Percentiles rank a stretch among this genome's conserved stretches.
phyloP scores from a whole-genome alignment of 257 asterid species.

The Ilex asprella region DNA sequence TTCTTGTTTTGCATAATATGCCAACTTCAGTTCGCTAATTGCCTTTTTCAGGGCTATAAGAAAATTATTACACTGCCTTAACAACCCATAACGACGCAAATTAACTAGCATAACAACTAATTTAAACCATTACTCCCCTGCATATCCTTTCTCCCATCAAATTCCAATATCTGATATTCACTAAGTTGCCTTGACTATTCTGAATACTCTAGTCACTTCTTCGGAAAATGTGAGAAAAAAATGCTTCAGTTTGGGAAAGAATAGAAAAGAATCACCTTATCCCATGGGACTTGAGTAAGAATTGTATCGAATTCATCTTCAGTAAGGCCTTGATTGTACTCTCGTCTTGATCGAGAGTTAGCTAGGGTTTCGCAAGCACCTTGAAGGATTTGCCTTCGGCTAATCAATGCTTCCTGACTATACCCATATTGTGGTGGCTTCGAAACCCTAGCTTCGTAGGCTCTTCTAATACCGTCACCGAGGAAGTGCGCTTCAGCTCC shows the following conservation, averaged over 20 bases:
- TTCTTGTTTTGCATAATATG: neutral
- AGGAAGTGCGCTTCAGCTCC: constrained; percentile 93
- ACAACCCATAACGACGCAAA: too few species aligned
- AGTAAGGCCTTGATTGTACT: constrained; percentile 73
- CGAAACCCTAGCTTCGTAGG: constrained; percentile 72
- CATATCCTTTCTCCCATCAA: too few species aligned
- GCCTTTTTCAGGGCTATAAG: neutral
- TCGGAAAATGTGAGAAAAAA: constrained; percentile 2
- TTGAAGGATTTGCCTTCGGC: constrained; percentile 85
- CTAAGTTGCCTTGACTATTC: too few species aligned
- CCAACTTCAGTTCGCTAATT: too few species aligned
- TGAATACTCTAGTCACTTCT: neutral
- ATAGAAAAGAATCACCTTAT: constrained; percentile 45
- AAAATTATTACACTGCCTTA: too few species aligned
- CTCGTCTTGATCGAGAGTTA: constrained; percentile 63
- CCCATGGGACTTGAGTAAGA: constrained; percentile 91
- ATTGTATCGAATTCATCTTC: constrained; percentile 66
- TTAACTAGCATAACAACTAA: too few species aligned
- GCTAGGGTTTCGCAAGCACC: constrained; percentile 93
- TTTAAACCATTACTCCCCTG: too few species aligned
- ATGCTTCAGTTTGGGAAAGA: neutral
- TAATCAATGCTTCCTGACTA: constrained; percentile 74
- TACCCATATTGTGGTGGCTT: constrained; percentile 89
- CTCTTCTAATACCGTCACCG: constrained; percentile 88
- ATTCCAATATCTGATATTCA: too few species aligned